Base-by-base conservation (phyloP, 2,329 filamentous ascomycete species). In the Pseudocercospora pini-densiflorae region DNA sequence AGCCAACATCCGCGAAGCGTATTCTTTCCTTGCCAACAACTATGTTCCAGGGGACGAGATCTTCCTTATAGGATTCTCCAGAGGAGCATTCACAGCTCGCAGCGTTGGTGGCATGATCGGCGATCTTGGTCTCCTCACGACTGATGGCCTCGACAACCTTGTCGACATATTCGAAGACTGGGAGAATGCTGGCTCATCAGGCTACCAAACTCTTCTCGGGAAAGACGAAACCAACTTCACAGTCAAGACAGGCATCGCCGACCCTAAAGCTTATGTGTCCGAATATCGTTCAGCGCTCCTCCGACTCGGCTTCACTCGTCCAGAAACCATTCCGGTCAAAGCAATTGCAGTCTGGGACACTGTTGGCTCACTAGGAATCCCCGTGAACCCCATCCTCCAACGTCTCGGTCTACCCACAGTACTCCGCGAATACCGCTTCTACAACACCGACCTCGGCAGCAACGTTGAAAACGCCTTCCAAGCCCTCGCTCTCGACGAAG, bases 11-110 rank as follows among this genome's bases (percentile, higher is more conserved):
- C 84, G 86, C 7, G 87, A 89, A 73, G 85, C 87, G 1, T 90
- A 90, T 72, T 81, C 84, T 4, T 89, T 89, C 72, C 78, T 89
- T 1, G 88, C 86, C 63, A 84, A 86, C 71, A 90, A 89, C 76
- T 89, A 89, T 71, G 64, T 72, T 9, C 64, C 71, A 57, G 72
- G 74, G 5, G 70, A 74, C 36, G 62, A 68, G 19, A 81, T 83
- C 59, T 82, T 78, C 71, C 68, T 83, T 2, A 77, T 82, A 36
- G 81, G 81, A 1, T 82, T 82, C 70, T 82, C 80, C 10, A 75
- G 81, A 51, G 81, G 81, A n/a, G 78, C 81, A 0, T 83, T 79
- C 66, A 83, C 80, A 0, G 78, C 79, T 19, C 77, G 81, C 6
- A 79, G 76, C 36, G 75, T 82, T 0, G 80, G 78, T 1, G 81